Evolutionary conservation across 805 yeast species (phyloP), one percentile per base, ranked within the genome.

Genomic region (Nematodospora valgi): DNA sequence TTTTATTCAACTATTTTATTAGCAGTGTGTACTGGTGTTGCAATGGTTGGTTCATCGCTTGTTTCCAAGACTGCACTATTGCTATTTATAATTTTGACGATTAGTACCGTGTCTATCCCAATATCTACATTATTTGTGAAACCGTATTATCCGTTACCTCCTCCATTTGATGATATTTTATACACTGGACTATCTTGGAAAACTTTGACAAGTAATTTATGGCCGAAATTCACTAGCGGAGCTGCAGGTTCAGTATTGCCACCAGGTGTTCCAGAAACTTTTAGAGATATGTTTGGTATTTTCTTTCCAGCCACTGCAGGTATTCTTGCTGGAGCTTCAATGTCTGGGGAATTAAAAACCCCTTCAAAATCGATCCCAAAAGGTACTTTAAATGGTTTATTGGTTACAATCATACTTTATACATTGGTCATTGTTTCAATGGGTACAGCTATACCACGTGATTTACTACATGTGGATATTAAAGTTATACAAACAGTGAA

Each of bases 221-320:
- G 74, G 47, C 98, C 98, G 0, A 71, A 75, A 34, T 87, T 87
- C 56, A 88, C 97, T 0, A 69, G 74, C 24, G 93, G 93, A 15
- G 97, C 98, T 3, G 97, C 96, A 4, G 98, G 98, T 0, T 86
- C 95, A 4, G 77, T 80, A 19, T 57, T 49, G 29, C 77, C 72
- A 11, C 53, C 59, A 5, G 65, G 59, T 3, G 52, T 52, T 3
- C 60, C 63, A 3, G 98, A 91, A 55, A 86, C 81, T 1, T 87
- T 91, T 52, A 77, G 80, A 36, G 83, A 85, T 54, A 61, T 94
- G 44, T 93, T 93, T 72, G 98, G 98, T 3, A 86, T 93, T 29
- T 87, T 93, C 56, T 93, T 93, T 65, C 97, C 98, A 8, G 96
- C 98, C 1, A 91, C 98, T 0, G 96, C 98, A 5, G 99, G 99